These are phyloP conservation scores for Wickerhamiella vanderwaltii DNA, from an alignment of 805 yeast genomes.

Conservation along the genomic window DNA sequence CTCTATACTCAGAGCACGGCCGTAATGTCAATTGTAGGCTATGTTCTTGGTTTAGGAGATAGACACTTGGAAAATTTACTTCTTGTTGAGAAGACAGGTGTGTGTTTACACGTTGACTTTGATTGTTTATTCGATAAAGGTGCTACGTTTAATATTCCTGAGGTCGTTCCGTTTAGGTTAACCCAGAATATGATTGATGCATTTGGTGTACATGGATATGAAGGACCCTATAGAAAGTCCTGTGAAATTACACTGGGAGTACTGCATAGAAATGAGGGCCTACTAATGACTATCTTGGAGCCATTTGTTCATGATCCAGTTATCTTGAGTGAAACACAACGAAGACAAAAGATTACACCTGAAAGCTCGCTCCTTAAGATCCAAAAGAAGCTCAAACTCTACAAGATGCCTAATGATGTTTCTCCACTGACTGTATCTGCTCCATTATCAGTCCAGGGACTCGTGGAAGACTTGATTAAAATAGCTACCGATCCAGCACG, in stretches of 20 bases:
- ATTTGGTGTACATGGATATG: conserved; percentile 68
- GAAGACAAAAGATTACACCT: conserved; percentile 31
- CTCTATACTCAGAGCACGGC: conserved; percentile 69
- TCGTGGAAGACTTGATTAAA: conserved; percentile 77
- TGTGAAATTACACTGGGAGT: conserved; percentile 72
- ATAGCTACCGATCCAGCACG: conserved; percentile 64
- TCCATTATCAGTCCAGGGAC: conserved; percentile 83
- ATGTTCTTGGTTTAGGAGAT: conserved; percentile 88
- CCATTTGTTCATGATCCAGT: conserved; percentile 88
- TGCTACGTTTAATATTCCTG: conserved; percentile 59
- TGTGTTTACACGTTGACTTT: conserved; percentile 85
- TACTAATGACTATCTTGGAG: conserved; percentile 80
- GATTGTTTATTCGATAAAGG: conserved; percentile 89
- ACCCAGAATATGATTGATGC: conserved; percentile 87
- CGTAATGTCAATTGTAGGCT: conserved; percentile 96
- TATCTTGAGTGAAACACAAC: conserved; percentile 49
- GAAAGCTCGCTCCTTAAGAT: conserved; percentile 51
- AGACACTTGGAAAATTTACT: conserved; percentile 89
- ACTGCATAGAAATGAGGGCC: conserved; percentile 66
- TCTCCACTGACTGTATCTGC: conserved; percentile 34
- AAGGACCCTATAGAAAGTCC: conserved; percentile 75
- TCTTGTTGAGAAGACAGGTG: conserved; percentile 60
- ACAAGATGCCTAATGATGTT: conserved; percentile 48
- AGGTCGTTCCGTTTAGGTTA: conserved; percentile 83
- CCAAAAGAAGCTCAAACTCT: conserved; percentile 72